Evolutionary conservation across 805 yeast genomes (phyloP), one percentile per base, ranked within the genome.

Genomic region (Metschnikowia aberdeeniae): DNA sequence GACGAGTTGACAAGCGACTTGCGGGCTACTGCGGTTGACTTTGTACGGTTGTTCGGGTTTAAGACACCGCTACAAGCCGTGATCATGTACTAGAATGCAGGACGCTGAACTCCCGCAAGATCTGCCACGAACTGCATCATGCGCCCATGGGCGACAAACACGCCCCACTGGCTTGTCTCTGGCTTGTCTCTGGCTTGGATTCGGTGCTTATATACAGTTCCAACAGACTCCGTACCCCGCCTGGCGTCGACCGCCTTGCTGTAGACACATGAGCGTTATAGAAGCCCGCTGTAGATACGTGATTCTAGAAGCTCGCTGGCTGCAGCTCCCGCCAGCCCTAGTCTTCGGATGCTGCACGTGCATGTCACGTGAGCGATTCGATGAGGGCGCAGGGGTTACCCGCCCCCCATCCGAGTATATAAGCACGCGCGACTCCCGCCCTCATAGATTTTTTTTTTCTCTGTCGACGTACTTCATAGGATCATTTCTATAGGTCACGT

Each of bases 391-490:
- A 8, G 46, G 31, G 45, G 50, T 47, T 47, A 47, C 50, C 50
- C 50, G 50, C 43, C 40, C 24, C 5, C 36, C 8, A 8, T 30
- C 40, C n/a, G 19, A 36, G 10, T 51, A 56, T 55, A 56, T 43
- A 56, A 51, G 38, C 19, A 11, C 32, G 34, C 26, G 34, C 24
- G 4, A 6, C 31, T 17, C 19, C 19, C 46, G 40, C 34, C 48
- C 48, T 38, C 43, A 29, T 29, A 34, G 60, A 62, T 62, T 60
- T 58, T 56, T 61, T 62, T 73, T 71, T 77, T 78, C 78, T 77
- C 74, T 77, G 93, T 84, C 95, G 96, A 88, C 95, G 95, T 89
- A 88, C 95, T 86, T 85, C 93, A 86, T 87, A 86, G 96, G 96
- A 88, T 88, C 96, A 88, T 88, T 88, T 89, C 96, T 88, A 88